Evolutionary conservation across 169 alveolate species (phyloP).

Genomic region (Cytauxzoon felis): DNA sequence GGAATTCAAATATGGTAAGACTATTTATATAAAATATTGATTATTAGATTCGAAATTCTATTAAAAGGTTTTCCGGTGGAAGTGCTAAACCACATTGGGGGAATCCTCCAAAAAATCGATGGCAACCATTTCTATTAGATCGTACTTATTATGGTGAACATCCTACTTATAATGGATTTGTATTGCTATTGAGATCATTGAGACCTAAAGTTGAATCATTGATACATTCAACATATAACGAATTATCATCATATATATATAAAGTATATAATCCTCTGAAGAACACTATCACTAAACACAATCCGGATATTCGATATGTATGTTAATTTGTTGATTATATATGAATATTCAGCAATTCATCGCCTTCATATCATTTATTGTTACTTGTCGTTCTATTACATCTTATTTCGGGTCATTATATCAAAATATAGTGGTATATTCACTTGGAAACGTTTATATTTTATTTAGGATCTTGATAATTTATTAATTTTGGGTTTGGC

Average conservation of each 20-base stretch:
- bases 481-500: slow-evolving; percentile 72
- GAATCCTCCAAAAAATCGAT: slow-evolving; percentile 59
- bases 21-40: neutral
- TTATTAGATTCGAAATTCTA: slow-evolving; percentile 37
- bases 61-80: slow-evolving; percentile 66
- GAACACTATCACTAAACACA: slow-evolving; percentile 67
- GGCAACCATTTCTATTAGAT: slow-evolving; percentile 69
- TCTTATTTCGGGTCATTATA: slow-evolving; percentile 65
- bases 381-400: slow-evolving; percentile 77
- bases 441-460: neutral
- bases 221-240: slow-evolving; percentile 32
- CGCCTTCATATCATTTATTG: slow-evolving; percentile 77
- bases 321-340: slow-evolving; percentile 5
- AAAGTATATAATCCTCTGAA: slow-evolving; percentile 64
- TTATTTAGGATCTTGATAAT: slow-evolving; percentile 53
- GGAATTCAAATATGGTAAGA: slow-evolving; percentile 6
- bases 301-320: slow-evolving; percentile 81
- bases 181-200: slow-evolving; percentile 64
- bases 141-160: slow-evolving; percentile 75
- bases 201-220: slow-evolving; percentile 61
- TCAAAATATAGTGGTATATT: slow-evolving; percentile 74
- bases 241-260: slow-evolving; percentile 6
- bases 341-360: slow-evolving; percentile 70
- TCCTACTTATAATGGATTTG: slow-evolving; percentile 67
- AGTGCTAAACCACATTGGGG: slow-evolving; percentile 75